Conservation (phyloP, 306 rosid species). For the Prunus mongolica region DNA sequence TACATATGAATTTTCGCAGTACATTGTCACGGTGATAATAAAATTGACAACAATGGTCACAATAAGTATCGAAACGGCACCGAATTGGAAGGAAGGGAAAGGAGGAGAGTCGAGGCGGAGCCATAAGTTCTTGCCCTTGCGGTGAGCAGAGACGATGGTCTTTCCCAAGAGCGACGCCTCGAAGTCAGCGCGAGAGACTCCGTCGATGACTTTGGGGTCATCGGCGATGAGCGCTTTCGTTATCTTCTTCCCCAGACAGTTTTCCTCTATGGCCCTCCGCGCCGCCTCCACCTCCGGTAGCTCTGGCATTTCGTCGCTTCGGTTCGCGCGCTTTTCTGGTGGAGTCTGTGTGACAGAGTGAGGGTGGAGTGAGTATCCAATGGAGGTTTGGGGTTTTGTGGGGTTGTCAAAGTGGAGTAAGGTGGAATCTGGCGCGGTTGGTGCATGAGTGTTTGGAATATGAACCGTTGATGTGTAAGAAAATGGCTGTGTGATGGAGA, state of each 20-base stretch:
- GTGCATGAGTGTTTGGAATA: neutral
- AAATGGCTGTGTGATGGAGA: neutral
- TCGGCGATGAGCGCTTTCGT: constrained; percentile 53
- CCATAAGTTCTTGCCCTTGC: constrained; percentile 97
- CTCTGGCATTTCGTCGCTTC: constrained; percentile 61
- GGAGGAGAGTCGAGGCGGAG: constrained; percentile 86
- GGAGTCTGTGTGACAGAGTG: neutral
- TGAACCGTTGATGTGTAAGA: neutral
- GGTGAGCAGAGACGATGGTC: constrained; percentile 64
- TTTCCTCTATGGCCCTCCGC: constrained; percentile 71
- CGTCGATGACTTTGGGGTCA: constrained; percentile 83
- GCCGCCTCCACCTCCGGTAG: constrained; percentile 99
- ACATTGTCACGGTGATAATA: neutral
- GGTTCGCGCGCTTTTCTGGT: constrained; percentile 32
- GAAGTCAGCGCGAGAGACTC: constrained; percentile 64
- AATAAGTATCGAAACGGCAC: constrained; percentile 22
- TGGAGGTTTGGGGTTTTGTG: neutral
- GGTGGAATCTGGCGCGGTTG: neutral
- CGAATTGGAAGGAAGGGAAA: constrained; percentile 93
- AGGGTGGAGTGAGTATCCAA: neutral
- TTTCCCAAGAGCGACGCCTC: constrained; percentile 72
- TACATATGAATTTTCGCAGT: neutral
- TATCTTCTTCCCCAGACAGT: constrained; percentile 79
- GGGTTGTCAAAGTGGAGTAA: neutral
- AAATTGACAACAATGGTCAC: constrained; percentile 16